Evolutionary conservation across 768 basidiomycete genomes (phyloP).

Genomic region (Suillus decipiens): DNA sequence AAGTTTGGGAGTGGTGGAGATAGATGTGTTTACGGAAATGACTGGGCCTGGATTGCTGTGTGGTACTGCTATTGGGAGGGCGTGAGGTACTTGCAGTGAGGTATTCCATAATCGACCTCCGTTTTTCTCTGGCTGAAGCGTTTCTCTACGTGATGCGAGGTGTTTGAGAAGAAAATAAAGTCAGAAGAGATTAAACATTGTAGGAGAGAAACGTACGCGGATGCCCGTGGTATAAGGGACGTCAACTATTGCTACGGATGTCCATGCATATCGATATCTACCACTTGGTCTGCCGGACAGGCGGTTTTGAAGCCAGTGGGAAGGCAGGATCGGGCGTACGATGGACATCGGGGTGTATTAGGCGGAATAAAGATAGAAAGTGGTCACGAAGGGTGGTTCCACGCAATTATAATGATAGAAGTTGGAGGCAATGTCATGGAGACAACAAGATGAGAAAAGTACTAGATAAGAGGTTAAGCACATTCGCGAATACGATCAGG

Average conservation of each 20-base stretch:
- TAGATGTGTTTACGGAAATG: neutral
- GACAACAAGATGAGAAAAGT: neutral
- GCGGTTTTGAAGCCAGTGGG: neutral
- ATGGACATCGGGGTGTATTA: neutral
- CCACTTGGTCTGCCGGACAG: neutral
- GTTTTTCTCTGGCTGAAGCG: neutral
- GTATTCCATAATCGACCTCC: neutral
- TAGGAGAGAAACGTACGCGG: neutral
- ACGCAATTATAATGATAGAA: neutral
- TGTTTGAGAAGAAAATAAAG: neutral
- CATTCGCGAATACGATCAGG: neutral
- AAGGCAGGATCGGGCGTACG: neutral
- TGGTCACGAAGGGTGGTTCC: neutral
- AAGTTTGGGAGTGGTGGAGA: neutral
- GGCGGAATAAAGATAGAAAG: neutral
- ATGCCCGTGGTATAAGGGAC: neutral
- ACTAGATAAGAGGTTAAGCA: neutral
- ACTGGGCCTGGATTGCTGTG: neutral
- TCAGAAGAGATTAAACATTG: neutral
- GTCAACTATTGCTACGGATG: neutral
- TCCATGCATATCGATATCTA: neutral
- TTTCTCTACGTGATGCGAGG: neutral
- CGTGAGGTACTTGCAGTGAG: neutral
- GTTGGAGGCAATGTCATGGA: neutral
- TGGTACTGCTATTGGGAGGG: neutral